A percentile compares a stretch with the other conserved stretches of the same genome.
Evolutionary conservation across 768 basidiomycete genomes (phyloP).

Genomic region (Lepiota brunneoincarnata): DNA sequence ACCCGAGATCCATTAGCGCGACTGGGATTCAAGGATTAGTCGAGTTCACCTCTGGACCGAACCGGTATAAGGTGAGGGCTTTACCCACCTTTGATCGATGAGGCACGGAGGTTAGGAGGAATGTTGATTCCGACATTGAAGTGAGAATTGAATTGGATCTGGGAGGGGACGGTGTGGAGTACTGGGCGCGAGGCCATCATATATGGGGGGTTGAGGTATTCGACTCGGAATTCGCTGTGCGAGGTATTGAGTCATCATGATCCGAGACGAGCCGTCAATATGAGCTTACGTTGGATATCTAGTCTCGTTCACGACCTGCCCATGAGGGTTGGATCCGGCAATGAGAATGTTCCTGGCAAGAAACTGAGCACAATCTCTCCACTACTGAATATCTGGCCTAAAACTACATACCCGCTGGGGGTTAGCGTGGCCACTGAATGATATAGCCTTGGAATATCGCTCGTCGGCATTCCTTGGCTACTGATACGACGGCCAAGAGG

Average conservation of each 20-base stretch:
- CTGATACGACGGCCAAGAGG: constrained; percentile 40
- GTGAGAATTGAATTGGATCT: constrained; percentile 31
- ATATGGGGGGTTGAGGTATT: constrained; percentile 39
- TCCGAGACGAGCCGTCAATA: neutral
- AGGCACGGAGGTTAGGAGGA: constrained; percentile 23
- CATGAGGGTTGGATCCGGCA: constrained; percentile 7
- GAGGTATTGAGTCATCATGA: neutral
- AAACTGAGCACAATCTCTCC: neutral
- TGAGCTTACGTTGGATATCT: constrained; percentile 22
- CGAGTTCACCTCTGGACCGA: neutral
- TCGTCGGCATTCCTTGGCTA: constrained; percentile 38
- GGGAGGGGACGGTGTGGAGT: constrained; percentile 30
- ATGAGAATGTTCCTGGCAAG: neutral
- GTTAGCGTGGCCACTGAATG: constrained; percentile 58
- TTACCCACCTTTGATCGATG: constrained; percentile 28
- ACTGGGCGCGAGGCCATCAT: constrained; percentile 33
- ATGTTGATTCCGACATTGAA: constrained; percentile 31
- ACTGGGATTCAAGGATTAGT: constrained; percentile 21
- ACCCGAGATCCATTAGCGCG: constrained; percentile 37
- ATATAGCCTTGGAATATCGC: constrained; percentile 51
- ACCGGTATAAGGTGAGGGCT: too few relatives aligned
- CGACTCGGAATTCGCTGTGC: constrained; percentile 37
- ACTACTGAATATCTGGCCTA: constrained; percentile 20
- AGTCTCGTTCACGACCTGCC: constrained; percentile 22
- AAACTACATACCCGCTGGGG: constrained; percentile 40